Evolutionary conservation across 805 yeast species (phyloP).

Genomic region (Lipomyces sp.): DNA sequence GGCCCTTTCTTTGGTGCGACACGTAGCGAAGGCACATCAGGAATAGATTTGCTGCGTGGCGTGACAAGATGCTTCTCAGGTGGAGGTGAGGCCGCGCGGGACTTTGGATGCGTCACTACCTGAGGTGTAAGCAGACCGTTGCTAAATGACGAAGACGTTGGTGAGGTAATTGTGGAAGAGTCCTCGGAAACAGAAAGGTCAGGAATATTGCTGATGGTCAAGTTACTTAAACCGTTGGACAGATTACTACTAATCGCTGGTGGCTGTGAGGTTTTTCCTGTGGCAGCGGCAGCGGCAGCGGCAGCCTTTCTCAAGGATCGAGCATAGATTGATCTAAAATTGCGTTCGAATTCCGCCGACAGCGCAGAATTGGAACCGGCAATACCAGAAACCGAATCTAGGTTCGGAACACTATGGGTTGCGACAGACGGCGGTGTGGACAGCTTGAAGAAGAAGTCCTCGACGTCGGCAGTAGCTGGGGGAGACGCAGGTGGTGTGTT

Average conservation of each 20-base stretch:
- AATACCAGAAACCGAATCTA: neutral
- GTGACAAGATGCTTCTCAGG: slow-evolving; percentile 36
- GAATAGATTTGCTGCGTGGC: slow-evolving; percentile 21
- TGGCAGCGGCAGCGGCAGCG: neutral
- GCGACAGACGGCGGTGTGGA: slow-evolving; percentile 1
- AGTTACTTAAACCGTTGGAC: neutral
- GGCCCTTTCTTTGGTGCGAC: slow-evolving; percentile 21
- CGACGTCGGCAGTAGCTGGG: slow-evolving; percentile 25
- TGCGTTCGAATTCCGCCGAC: slow-evolving; percentile 24
- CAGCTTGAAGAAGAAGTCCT: slow-evolving; percentile 32
- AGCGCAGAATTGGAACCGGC: neutral
- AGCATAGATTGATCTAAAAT: slow-evolving; percentile 21
- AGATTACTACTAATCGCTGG: neutral
- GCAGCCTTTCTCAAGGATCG: slow-evolving; percentile 13
- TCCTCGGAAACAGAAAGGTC: neutral
- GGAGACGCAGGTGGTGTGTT: slow-evolving; percentile 38
- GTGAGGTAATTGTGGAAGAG: slow-evolving; percentile 1
- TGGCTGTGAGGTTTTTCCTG: neutral
- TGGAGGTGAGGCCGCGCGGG: slow-evolving; percentile 41
- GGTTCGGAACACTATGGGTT: neutral
- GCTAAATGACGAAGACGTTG: slow-evolving; percentile 1
- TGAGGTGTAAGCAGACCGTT: neutral
- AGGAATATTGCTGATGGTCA: neutral
- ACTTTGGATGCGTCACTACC: slow-evolving; percentile 37
- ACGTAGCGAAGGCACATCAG: slow-evolving; percentile 24